phyloP scores from a whole-genome alignment of 2,329 filamentous ascomycete species.

The Fusarium citri region DNA sequence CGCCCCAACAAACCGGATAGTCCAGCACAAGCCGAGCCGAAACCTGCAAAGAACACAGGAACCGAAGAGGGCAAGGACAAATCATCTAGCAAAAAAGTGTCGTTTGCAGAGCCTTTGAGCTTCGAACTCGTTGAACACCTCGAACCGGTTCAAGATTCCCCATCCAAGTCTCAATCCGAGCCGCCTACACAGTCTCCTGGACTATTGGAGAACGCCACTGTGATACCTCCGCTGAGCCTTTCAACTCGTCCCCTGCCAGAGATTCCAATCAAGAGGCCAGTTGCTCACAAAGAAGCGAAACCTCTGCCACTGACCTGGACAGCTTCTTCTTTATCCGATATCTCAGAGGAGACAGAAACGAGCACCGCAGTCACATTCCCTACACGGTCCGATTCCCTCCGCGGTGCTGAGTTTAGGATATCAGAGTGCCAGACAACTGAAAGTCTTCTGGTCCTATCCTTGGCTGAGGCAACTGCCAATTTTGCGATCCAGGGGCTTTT shows the following conservation, averaged over 20 bases:
- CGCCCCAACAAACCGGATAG: neutral
- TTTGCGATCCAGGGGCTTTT: neutral
- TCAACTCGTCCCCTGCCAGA: conserved; percentile 38
- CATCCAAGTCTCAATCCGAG: neutral
- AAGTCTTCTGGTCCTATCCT: neutral
- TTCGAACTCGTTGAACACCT: neutral
- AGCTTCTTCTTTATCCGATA: conserved; percentile 36
- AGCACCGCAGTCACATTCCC: conserved; percentile 17
- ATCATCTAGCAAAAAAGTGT: neutral
- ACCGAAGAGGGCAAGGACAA: neutral
- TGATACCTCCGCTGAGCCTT: neutral
- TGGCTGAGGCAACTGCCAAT: neutral
- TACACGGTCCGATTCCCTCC: conserved; percentile 17
- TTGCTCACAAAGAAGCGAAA: conserved; percentile 11
- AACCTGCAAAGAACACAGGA: neutral
- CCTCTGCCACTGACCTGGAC: conserved; percentile 13
- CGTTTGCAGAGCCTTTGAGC: neutral
- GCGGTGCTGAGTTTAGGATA: neutral
- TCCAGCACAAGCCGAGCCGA: neutral
- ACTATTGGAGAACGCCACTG: neutral
- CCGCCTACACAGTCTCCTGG: neutral
- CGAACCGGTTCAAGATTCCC: neutral
- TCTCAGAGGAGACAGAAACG: conserved; percentile 38
- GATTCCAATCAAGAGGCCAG: conserved; percentile 24
- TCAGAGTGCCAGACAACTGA: neutral